These are phyloP conservation scores for Polyrhizophydium stewartii DNA, from an alignment of 371 early-diverging fungal species.

Conservation along the genomic window DNA sequence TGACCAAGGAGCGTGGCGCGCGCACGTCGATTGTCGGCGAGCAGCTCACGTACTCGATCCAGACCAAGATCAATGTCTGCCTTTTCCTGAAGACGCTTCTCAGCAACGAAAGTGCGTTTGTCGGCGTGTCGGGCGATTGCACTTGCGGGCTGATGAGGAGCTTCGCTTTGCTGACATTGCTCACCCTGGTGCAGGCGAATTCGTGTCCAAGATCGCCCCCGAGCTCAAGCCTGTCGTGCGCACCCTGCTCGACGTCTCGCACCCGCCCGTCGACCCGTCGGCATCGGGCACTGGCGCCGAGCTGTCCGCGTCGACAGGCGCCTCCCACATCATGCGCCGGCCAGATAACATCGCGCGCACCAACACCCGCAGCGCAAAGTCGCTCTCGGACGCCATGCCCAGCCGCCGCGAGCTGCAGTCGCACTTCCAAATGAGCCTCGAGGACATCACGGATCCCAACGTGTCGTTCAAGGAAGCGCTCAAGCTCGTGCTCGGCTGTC, in stretches of 20 bases:
- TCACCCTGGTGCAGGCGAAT: conserved; percentile 10
- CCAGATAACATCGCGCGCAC: conserved; percentile 10
- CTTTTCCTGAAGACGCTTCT: conserved; percentile 22
- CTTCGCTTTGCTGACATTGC: neutral
- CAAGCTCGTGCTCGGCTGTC: neutral
- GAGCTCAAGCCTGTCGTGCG: neutral
- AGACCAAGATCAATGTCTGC: conserved; percentile 35
- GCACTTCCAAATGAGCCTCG: neutral
- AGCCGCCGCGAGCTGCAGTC: conserved; percentile 4
- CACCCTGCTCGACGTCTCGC: neutral
- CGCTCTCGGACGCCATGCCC: conserved; percentile 2
- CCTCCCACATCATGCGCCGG: neutral
- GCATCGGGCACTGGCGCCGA: no score
- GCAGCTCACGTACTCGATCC: conserved; percentile 23
- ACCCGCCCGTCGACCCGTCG: no score
- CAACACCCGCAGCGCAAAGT: conserved; percentile 15
- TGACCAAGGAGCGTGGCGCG: neutral
- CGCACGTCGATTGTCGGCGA: conserved; percentile 4
- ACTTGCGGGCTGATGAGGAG: no score
- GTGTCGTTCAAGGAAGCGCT: neutral
- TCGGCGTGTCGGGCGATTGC: no score
- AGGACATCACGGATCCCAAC: neutral
- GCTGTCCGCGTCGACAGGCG: neutral
- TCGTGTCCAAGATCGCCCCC: neutral
- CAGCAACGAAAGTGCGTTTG: conserved; percentile 21